Conservation (phyloP, 129 eudicot species). For the Saussurea involucrata region DNA sequence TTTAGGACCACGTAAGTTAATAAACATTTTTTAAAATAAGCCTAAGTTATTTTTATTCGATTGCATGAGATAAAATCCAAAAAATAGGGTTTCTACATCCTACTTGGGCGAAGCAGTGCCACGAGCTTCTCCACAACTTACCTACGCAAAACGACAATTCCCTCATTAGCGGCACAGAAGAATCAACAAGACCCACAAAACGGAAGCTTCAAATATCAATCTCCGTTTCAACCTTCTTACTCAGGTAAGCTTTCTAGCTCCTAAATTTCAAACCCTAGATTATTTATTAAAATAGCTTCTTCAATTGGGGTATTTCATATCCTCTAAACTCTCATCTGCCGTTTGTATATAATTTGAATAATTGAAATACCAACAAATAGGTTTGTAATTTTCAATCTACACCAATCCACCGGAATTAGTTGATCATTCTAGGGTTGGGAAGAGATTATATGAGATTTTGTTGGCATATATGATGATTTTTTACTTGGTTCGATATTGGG, state of each 20-base stretch:
- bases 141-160: slow-evolving; percentile 14
- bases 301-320: background rate
- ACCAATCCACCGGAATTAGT: background rate
- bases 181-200: slow-evolving; percentile 7
- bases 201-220: slow-evolving; percentile 10
- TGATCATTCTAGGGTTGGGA: slow-evolving; percentile 9
- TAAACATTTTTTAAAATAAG: too few relatives aligned
- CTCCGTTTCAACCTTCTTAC: slow-evolving; percentile 6
- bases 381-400: background rate
- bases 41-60: too few relatives aligned
- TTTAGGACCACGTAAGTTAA: too few relatives aligned
- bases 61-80: too few relatives aligned
- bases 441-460: background rate
- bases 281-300: background rate
- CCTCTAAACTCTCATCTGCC: background rate
- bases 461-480: background rate
- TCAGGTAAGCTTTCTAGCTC: background rate
- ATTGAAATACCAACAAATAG: background rate
- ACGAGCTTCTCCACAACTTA: slow-evolving; percentile 14
- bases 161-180: slow-evolving; percentile 8
- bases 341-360: background rate
- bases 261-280: slow-evolving; percentile 3
- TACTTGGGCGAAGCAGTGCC: slow-evolving; percentile 7
- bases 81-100: background rate
- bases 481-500: background rate